A percentile compares a stretch with the other conserved stretches of the same genome.
phyloP scores from a whole-genome alignment of 768 basidiomycete species.

The Leccinellum albellum region DNA sequence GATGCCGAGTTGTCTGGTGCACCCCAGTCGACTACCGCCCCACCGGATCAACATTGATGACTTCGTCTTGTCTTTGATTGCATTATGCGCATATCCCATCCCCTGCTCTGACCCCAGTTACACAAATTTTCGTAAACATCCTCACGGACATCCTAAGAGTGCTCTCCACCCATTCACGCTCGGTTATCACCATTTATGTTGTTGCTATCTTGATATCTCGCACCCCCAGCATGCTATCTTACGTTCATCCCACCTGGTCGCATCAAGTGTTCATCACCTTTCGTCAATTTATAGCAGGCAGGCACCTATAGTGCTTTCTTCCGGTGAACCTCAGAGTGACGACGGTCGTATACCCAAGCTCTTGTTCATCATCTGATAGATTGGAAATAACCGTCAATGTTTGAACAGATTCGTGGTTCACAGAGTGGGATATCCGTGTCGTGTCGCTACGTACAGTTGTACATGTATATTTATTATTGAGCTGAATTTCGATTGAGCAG shows the following conservation, averaged over 20 bases:
- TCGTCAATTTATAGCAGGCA: constrained; percentile 11
- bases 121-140: constrained; percentile 3
- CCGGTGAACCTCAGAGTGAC: background rate
- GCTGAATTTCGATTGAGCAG: background rate
- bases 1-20: constrained; percentile 16
- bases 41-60: constrained; percentile 10
- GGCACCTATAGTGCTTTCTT: constrained; percentile 6
- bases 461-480: background rate
- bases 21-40: constrained; percentile 1
- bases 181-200: constrained; percentile 21
- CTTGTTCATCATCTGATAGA: constrained; percentile 8
- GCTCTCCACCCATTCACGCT: constrained; percentile 12
- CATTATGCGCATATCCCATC: background rate
- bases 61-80: background rate
- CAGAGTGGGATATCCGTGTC: background rate
- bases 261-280: constrained; percentile 1
- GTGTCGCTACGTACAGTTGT: constrained; percentile 1
- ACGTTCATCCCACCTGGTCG: background rate
- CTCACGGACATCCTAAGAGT: constrained; percentile 2
- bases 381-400: background rate
- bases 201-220: constrained; percentile 28
- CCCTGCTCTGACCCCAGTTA: background rate
- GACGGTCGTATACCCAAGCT: constrained; percentile 15
- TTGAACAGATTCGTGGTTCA: background rate
- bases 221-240: constrained; percentile 20